Evolutionary conservation across 2,329 filamentous ascomycete species (phyloP).

Genomic region (Ambrosiella xylebori): DNA sequence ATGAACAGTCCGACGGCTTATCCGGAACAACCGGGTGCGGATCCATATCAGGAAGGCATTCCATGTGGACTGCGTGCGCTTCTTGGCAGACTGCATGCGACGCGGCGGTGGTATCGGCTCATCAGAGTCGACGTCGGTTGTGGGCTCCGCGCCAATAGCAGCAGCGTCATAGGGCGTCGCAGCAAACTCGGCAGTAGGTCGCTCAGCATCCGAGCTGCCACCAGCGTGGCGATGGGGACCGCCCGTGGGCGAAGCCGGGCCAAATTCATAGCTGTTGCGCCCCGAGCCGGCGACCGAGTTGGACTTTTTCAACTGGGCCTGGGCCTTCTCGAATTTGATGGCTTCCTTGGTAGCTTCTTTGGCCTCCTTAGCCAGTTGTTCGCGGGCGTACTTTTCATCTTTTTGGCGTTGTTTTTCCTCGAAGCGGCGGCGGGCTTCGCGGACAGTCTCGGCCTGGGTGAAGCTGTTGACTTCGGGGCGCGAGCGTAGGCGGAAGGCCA

Average conservation of each 20-base stretch:
- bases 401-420: conserved; percentile 43
- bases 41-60: conserved; percentile 47
- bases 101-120: conserved; percentile 17
- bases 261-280: conserved; percentile 11
- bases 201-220: conserved; percentile 23
- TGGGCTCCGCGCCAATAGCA: conserved; percentile 18
- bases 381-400: conserved; percentile 43
- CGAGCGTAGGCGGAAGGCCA: conserved; percentile 40
- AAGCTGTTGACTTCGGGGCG: conserved; percentile 41
- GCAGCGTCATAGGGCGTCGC: conserved; percentile 31
- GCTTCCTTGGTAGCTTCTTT: conserved; percentile 41
- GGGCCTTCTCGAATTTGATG: conserved; percentile 30
- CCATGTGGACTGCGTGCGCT: conserved; percentile 44
- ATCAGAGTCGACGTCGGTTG: conserved; percentile 21
- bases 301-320: conserved; percentile 25
- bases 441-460: conserved; percentile 38
- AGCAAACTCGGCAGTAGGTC: conserved; percentile 23
- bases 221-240: conserved; percentile 15
- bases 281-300: conserved; percentile 20
- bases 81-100: conserved; percentile 34
- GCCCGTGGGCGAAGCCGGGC: neutral
- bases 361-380: conserved; percentile 40
- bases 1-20: conserved; percentile 19
- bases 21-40: conserved; percentile 32
- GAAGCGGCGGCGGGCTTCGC: conserved; percentile 44